Evolutionary conservation across 768 basidiomycete genomes (phyloP).

Genomic region (Kwoniella europaea): DNA sequence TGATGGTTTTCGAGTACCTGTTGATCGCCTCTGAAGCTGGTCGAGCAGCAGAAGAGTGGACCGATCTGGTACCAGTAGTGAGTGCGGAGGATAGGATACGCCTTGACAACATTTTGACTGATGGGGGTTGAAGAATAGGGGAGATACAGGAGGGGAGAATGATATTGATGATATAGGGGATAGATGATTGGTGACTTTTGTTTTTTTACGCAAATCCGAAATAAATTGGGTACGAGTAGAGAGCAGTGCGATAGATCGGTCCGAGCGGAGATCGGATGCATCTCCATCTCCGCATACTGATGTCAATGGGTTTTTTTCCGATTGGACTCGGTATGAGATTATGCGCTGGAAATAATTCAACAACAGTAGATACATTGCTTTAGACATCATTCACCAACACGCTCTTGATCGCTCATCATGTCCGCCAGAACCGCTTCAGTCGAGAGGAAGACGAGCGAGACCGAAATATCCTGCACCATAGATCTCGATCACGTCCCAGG

Average conservation of each 20-base stretch:
- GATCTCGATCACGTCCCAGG: slow-evolving; percentile 76
- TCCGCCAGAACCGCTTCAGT: slow-evolving; percentile 61
- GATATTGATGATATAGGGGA: neutral
- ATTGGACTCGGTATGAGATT: too few relatives aligned
- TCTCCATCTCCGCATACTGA: neutral
- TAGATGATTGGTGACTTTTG: neutral
- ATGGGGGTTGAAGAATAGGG: neutral
- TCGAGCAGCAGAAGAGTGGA: slow-evolving; percentile 19
- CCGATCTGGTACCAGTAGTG: slow-evolving; percentile 2
- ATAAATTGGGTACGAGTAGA: too few relatives aligned
- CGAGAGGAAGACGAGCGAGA: slow-evolving; percentile 87
- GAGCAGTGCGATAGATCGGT: neutral
- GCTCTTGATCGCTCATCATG: neutral
- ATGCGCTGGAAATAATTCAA: too few relatives aligned
- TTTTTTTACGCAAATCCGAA: neutral
- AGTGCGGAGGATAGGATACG: slow-evolving; percentile 1
- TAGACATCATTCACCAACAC: neutral
- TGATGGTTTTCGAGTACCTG: slow-evolving; percentile 77
- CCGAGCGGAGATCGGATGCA: neutral
- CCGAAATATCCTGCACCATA: slow-evolving; percentile 79
- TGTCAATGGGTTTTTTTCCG: too few relatives aligned
- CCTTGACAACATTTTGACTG: slow-evolving; percentile 23
- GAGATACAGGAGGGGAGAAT: neutral
- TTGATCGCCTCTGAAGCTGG: slow-evolving; percentile 58
- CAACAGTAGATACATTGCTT: neutral